A percentile compares a stretch with the other conserved stretches of the same genome.
Conservation (phyloP, 73 alveolate genomes). For the Loxodes magnus region DNA sequence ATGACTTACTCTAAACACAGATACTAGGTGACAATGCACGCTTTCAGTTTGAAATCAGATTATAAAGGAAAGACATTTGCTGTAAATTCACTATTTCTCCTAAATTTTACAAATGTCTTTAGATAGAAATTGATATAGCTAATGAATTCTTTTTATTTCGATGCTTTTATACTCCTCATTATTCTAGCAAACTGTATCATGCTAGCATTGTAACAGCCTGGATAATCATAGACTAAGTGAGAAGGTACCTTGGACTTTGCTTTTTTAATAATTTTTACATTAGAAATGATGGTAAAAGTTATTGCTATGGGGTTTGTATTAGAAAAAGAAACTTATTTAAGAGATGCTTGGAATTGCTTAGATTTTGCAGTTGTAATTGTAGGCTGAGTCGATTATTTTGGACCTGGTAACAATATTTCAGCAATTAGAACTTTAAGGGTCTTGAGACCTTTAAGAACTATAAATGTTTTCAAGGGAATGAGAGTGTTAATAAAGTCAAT, state of each 20-base stretch:
- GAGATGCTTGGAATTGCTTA: slow-evolving; percentile 66
- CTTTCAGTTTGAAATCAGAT: too few relatives aligned
- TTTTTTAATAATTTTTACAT: slow-evolving; percentile 24
- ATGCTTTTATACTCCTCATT: slow-evolving; percentile 24
- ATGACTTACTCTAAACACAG: too few relatives aligned
- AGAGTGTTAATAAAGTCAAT: slow-evolving; percentile 35
- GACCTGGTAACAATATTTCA: slow-evolving; percentile 3
- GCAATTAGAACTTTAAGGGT: slow-evolving; percentile 48
- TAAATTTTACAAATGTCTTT: neutral
- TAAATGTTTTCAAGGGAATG: slow-evolving; percentile 56
- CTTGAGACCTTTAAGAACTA: slow-evolving; percentile 64
- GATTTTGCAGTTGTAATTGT: slow-evolving; percentile 61
- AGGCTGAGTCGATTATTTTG: slow-evolving; percentile 41
- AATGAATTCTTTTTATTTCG: slow-evolving; percentile 30
- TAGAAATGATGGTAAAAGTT: slow-evolving; percentile 26
- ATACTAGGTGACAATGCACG: too few relatives aligned
- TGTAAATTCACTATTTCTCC: neutral
- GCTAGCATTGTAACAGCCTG: slow-evolving; percentile 28
- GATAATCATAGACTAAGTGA: too few relatives aligned
- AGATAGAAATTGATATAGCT: neutral
- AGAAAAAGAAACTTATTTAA: slow-evolving; percentile 36
- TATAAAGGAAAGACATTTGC: too few relatives aligned
- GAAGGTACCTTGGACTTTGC: slow-evolving; percentile 14
- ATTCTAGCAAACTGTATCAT: slow-evolving; percentile 30
- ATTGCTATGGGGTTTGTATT: slow-evolving; percentile 38